Base-by-base conservation (phyloP, 2,329 filamentous ascomycete species). In the Botrytis aclada region DNA sequence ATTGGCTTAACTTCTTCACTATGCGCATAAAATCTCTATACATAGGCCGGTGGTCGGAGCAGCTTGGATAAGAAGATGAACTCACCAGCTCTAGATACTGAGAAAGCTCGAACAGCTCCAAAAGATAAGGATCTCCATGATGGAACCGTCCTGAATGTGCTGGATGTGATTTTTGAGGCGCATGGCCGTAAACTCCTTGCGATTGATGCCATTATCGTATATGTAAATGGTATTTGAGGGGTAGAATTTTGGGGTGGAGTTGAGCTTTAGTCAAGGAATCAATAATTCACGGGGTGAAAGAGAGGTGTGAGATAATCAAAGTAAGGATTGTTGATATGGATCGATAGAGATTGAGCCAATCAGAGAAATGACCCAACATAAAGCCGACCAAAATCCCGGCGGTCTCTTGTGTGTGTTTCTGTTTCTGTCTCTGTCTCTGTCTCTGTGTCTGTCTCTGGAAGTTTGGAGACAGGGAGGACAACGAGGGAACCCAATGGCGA, bases 181-280 rank as follows among this genome's bases (percentile, higher is more conserved):
- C 77, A 77, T 80, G 82, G 83, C 78, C 83, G 78, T 78, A 82
- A 74, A 78, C 79, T 76, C 79, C 87, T 85, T 80, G 86, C 85
- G 83, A 91, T 87, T 83, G 88, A 90, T 77, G 88, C 87, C 88
- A 89, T 89, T 82, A 80, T 61, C 25, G 54, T 72, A 37, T 39
- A 34, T 51, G 34, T 61, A 14, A 22, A 22, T 29, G 34, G 25
- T 25, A 32, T 34, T 37, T 32, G 63, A 67, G 70, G 63, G 70
- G 58, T 64, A 22, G 69, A 71, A 54, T 18, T 64, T 54, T 56
- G 20, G 14, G n/a, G 22, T 43, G 39, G 51, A 51, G 37, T 56
- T 67, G 61, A 67, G 47, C 37, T 56, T 67, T 32, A 51, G 18
- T 70, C 20, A 18, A 32, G n/a, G 25, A 51, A 64, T 64, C 9